Percentiles rank a stretch among this genome's conserved stretches.
Evolutionary conservation across 768 basidiomycete genomes (phyloP).

Genomic region (Naematelia aurantialba): DNA sequence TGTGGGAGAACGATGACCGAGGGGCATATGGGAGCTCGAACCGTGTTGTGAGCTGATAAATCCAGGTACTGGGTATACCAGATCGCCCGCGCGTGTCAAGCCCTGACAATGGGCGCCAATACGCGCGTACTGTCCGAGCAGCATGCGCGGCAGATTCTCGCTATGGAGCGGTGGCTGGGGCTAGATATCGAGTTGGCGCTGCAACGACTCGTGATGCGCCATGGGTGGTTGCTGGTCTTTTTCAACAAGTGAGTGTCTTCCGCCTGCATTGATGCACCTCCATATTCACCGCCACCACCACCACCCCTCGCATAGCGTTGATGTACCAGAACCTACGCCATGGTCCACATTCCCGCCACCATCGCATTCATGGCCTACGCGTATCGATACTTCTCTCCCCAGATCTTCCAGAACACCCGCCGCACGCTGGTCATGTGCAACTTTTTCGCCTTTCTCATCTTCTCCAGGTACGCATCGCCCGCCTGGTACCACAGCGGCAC

Average conservation of each 20-base stretch:
- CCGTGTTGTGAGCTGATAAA: too few relatives aligned
- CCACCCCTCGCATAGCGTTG: neutral
- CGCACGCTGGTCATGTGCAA: constrained; percentile 41
- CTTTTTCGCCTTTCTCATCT: constrained; percentile 38
- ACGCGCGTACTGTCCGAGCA: constrained; percentile 28
- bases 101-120: constrained; percentile 38
- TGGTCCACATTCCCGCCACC: constrained; percentile 45
- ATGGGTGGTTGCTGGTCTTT: constrained; percentile 18
- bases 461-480: too few relatives aligned
- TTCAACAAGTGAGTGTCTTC: constrained; percentile 39
- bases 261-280: too few relatives aligned
- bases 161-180: constrained; percentile 23
- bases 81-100: constrained; percentile 35
- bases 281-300: too few relatives aligned
- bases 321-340: constrained; percentile 34
- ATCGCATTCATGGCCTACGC: constrained; percentile 41
- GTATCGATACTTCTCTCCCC: constrained; percentile 28
- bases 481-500: too few relatives aligned
- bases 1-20: too few relatives aligned
- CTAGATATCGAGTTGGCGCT: constrained; percentile 36
- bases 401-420: constrained; percentile 32
- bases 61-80: constrained; percentile 42
- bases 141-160: constrained; percentile 30
- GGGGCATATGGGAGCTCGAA: too few relatives aligned
- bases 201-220: constrained; percentile 29